Base-by-base conservation (phyloP, 2,329 filamentous ascomycete genomes). In the Niveomyces coronatus region DNA sequence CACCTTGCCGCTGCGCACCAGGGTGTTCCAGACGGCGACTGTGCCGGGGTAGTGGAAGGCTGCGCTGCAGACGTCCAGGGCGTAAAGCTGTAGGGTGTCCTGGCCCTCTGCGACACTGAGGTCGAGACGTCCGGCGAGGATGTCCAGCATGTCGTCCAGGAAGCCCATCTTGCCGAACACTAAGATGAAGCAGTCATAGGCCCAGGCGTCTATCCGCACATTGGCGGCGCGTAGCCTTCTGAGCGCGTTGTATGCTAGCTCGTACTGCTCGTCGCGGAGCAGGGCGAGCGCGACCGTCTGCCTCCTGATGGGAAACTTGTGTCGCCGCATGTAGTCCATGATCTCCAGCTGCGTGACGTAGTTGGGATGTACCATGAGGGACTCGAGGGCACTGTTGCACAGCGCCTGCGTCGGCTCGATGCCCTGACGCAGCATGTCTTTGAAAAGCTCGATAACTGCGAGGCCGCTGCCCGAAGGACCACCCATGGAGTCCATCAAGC, bases 311-410 rank as follows among this genome's bases (percentile, higher is more conserved):
- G 50, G 44, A 33, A 56, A 54, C 83, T 86, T 94, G 45, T 76
- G 70, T 40, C 76, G 68, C 50, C 76, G 75, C 82, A 91, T 86
- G 40, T 80, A 78, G 39, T 74, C 63, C 27, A 95, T 63, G 4
- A 94, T 69, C 24, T 79, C 69, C 37, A 74, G 71, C 24, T 87
- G 78, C 17, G 91, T 63, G 5, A 86, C 48, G 49, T 93, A 89
- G 57, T 96, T 84, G 0, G 89, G 85, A 54, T 96, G 91, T 8
- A 91, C 74, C 1, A 84, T 76, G 17, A 95, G 67, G 5, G 74
- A 80, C 67, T 82, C 45, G 15, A 95, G 62, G 3, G 81, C 75
- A 44, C 75, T 75, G 56, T 88, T 79, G 50, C 85, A 89, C 3
- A 83, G 70, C 4, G 68, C 67, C 1, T 70, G 68, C 47, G 86